Conservation (phyloP, 352 stramenopile genomes). For the Phytophthora citrophthora region DNA sequence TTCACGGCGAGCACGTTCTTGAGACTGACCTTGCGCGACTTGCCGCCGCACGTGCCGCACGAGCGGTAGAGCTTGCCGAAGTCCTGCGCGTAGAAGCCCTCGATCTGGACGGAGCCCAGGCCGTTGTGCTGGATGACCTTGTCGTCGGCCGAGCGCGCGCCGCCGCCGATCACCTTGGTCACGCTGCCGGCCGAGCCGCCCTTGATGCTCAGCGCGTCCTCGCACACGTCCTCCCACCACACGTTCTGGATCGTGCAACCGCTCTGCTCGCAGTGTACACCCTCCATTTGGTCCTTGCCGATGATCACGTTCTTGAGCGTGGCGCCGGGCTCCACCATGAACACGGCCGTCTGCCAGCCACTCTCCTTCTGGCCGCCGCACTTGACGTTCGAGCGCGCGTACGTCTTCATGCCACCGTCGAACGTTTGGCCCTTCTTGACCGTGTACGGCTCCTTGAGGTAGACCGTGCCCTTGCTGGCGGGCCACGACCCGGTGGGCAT, state of each 20-base stretch:
- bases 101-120: slow-evolving; percentile 11
- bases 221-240: slow-evolving; percentile 38
- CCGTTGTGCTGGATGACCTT: slow-evolving; percentile 19
- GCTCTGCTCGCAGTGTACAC: slow-evolving; percentile 23
- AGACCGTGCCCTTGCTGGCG: slow-evolving; percentile 21
- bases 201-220: slow-evolving; percentile 36
- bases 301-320: slow-evolving; percentile 40
- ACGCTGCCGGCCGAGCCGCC: slow-evolving; percentile 17
- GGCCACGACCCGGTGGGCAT: slow-evolving; percentile 35
- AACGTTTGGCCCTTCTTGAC: slow-evolving; percentile 40
- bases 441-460: slow-evolving; percentile 25
- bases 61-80: slow-evolving; percentile 25
- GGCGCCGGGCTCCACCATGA: slow-evolving; percentile 26
- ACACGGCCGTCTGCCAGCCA: slow-evolving; percentile 21
- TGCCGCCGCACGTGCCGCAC: slow-evolving; percentile 10
- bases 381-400: slow-evolving; percentile 47
- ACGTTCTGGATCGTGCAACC: slow-evolving; percentile 38
- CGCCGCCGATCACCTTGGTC: slow-evolving; percentile 17
- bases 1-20: slow-evolving; percentile 21
- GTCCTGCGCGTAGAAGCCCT: slow-evolving; percentile 25
- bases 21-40: slow-evolving; percentile 15
- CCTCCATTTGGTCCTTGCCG: slow-evolving; percentile 28
- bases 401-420: slow-evolving; percentile 59
- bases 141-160: slow-evolving; percentile 1
- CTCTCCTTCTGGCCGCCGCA: slow-evolving; percentile 36